Base-by-base conservation (phyloP, 768 basidiomycete genomes). In the Phylloporus rhodoxanthus region DNA sequence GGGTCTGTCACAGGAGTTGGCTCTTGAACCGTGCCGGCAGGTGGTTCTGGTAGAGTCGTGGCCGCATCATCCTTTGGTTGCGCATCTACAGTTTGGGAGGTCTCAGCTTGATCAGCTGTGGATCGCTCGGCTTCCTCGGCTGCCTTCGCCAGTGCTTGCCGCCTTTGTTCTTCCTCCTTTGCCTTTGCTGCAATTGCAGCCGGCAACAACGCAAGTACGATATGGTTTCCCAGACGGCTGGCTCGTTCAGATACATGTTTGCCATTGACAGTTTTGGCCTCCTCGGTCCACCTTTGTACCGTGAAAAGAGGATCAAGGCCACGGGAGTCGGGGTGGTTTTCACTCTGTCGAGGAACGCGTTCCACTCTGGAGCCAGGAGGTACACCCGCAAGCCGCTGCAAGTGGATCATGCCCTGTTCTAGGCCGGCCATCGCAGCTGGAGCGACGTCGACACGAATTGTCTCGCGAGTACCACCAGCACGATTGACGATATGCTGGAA, bases 251-350 rank as follows among this genome's bases (percentile, higher is more conserved):
- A 66, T 8, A 84, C 79, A 51, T 86, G 85, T 55, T 82, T 82
- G 14, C 87, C 85, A 50, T 91, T 84, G 20, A 89, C 69, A 28
- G 89, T 82, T 61, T 87, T 89, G 52, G 80, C 82, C 66, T 95
- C 93, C 62, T 95, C 92, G 1, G 79, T 72, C 94, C 94, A 97
- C 50, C 94, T 80, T 59, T 91, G 87, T 26, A 84, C 63, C 1
- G 93, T 95, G 9, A 87, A 74, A 47, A 90, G 69, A 2, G 92
- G 91, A 28, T 87, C 83, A 43, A 91, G 84, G 39, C 82, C 82
- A 36, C 57, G 66, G 0, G 53, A 42, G 30, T 68, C 66, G 13
- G 58, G 26, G 32, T 81, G 81, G 34, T 70, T 75, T 52, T 82
- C 79, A 6, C 68, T 51, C 51, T 69, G 70, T 38, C 75, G 72